Base-by-base conservation (phyloP, 768 basidiomycete genomes). In the Ramaria rubella region DNA sequence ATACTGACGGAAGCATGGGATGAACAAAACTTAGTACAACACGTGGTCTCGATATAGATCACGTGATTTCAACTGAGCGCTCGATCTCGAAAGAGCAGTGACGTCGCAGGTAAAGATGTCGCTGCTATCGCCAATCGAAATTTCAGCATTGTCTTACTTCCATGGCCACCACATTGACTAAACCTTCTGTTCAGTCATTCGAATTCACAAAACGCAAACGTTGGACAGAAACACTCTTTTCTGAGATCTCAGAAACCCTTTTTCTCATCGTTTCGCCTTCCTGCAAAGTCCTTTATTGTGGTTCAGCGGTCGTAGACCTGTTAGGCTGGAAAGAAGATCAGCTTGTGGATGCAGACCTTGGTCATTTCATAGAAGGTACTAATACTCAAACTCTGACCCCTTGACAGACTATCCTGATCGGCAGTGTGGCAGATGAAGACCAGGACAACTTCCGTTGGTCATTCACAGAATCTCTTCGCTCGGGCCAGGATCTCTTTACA, bases 191-290 rank as follows among this genome's bases (percentile, higher is more conserved):
- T 7, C 61, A 61, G n/a, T 55, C 65, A 38, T 93, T 83, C 63
- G 91, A 94, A 67, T 94, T 93, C 67, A 90, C 88, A 0, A 90
- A 89, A 65, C 75, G 90, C 55, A 92, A 92, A 67, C 78, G 85
- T 55, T 94, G 91, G 91, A 85, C 84, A 17, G 90, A 93, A 67
- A 73, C 94, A 14, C 75, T 92, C 24, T 70, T 87, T 58, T 77
- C 81, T 1, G 91, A 92, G 66, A 78, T 90, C 29, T 81, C 86
- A 29, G 90, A 90, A 59, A 82, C 79, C 17, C 76, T 88, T 65
- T 72, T 81, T 31, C 75, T 94, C 63, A 72, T 91, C 44, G 75
- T 90, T 58, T 88, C 85, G 26, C 71, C 70, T n/a, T 64, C 75
- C 8, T 78, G 78, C 63, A 81, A 77, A 59, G 77, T 91, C 29